These are phyloP conservation scores for Fusarium pseudonygamai DNA, from an alignment of 2,329 filamentous ascomycete genomes.

Conservation along the genomic window DNA sequence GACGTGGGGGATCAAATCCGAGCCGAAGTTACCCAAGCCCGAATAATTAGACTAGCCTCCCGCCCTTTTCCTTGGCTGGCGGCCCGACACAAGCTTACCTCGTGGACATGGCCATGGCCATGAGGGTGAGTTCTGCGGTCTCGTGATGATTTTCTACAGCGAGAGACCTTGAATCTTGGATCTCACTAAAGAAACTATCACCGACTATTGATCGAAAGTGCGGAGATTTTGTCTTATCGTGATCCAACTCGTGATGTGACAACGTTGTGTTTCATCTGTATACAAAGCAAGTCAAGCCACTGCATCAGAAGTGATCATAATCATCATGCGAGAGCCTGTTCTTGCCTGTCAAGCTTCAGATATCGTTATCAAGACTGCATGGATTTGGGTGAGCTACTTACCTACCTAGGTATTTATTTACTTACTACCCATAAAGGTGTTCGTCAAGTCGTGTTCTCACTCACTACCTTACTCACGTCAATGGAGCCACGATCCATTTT, in stretches of 20 bases:
- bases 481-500: slow-evolving; percentile 11
- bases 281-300: slow-evolving; percentile 37
- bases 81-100: slow-evolving; percentile 29
- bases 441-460: slow-evolving; percentile 7
- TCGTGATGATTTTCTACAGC: slow-evolving; percentile 22
- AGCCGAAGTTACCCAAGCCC: slow-evolving; percentile 17
- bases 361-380: not conserved
- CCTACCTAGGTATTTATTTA: too few species aligned
- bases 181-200: not conserved
- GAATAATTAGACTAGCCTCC: slow-evolving; percentile 26
- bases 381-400: not conserved
- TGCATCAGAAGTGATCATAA: slow-evolving; percentile 34
- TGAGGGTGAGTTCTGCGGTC: slow-evolving; percentile 14
- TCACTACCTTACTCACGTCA: not conserved
- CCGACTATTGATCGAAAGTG: slow-evolving; percentile 3
- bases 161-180: slow-evolving; percentile 11
- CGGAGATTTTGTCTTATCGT: slow-evolving; percentile 9
- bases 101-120: slow-evolving; percentile 7
- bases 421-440: not conserved
- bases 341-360: slow-evolving; percentile 2
- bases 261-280: slow-evolving; percentile 30
- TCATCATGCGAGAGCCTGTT: slow-evolving; percentile 13
- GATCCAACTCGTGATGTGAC: slow-evolving; percentile 17
- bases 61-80: slow-evolving; percentile 14
- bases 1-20: slow-evolving; percentile 19